phyloP scores from a whole-genome alignment of 805 yeast species.

The Crinitomyces ghanaensis region DNA sequence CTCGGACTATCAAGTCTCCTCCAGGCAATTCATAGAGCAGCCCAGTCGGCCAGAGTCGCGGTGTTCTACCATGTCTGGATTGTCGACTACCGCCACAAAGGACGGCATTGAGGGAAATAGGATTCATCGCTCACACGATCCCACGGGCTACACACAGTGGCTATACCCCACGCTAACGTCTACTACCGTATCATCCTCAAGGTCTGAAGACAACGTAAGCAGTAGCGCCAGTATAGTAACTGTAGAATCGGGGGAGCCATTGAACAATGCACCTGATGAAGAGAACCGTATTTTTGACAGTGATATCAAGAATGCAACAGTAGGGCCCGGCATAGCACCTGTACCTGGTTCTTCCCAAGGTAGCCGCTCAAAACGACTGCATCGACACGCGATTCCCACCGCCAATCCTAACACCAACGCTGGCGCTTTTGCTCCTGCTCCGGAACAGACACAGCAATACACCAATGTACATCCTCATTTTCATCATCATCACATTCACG shows the following conservation, averaged over 20 bases:
- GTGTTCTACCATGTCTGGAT: conserved; percentile 44
- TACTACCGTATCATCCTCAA: conserved; percentile 2
- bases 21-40: neutral
- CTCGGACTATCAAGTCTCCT: conserved; percentile 17
- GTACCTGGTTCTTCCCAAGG: too few species aligned
- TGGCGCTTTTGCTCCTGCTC: too few species aligned
- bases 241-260: too few species aligned
- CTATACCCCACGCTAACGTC: conserved; percentile 3
- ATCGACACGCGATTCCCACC: neutral
- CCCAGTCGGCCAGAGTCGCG: conserved; percentile 42
- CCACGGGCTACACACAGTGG: conserved; percentile 21
- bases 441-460: too few species aligned
- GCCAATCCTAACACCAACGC: too few species aligned
- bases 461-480: neutral
- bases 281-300: neutral
- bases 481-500: neutral
- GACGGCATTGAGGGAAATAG: conserved; percentile 62
- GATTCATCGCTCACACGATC: conserved; percentile 35
- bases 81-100: conserved; percentile 65
- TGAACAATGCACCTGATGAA: too few species aligned
- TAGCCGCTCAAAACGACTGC: too few species aligned
- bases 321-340: too few species aligned
- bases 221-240: too few species aligned
- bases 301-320: neutral
- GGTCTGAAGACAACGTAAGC: conserved; percentile 1